Conservation (phyloP, 2,329 filamentous ascomycete species). For the Basipetospora chlamydospora region DNA sequence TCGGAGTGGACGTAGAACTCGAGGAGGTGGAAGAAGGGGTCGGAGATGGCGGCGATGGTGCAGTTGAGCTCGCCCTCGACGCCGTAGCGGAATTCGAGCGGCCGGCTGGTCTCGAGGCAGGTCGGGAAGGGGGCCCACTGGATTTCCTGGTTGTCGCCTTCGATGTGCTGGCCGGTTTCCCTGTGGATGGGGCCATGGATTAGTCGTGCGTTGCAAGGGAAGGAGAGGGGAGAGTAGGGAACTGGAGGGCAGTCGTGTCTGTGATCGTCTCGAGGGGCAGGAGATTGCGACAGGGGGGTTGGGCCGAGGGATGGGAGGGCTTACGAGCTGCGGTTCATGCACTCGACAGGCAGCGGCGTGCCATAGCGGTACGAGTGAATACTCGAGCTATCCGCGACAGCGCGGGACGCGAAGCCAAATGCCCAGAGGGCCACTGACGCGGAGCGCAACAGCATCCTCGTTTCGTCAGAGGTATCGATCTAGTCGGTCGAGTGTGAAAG, state of each 20-base stretch:
- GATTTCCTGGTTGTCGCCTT: conserved; percentile 64
- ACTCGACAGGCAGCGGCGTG: conserved; percentile 53
- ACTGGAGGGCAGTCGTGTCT: neutral
- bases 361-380: conserved; percentile 47
- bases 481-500: too few species aligned
- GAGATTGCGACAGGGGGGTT: neutral
- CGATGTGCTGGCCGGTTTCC: conserved; percentile 81
- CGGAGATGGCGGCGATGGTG: conserved; percentile 62
- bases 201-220: neutral
- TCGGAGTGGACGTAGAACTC: conserved; percentile 98
- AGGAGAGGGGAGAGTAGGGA: neutral
- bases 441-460: neutral
- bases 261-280: too few species aligned
- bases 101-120: conserved; percentile 74
- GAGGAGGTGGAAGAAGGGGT: conserved; percentile 75
- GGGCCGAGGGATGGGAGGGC: conserved; percentile 15
- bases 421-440: neutral
- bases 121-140: conserved; percentile 83
- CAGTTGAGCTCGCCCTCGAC: conserved; percentile 70
- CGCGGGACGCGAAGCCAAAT: neutral
- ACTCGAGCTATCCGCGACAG: neutral
- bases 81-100: conserved; percentile 79
- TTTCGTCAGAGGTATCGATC: too few species aligned
- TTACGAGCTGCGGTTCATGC: conserved; percentile 60
- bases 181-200: conserved; percentile 25